Evolutionary conservation across 73 alveolate genomes (phyloP).

Genomic region (Loxodes magnus): DNA sequence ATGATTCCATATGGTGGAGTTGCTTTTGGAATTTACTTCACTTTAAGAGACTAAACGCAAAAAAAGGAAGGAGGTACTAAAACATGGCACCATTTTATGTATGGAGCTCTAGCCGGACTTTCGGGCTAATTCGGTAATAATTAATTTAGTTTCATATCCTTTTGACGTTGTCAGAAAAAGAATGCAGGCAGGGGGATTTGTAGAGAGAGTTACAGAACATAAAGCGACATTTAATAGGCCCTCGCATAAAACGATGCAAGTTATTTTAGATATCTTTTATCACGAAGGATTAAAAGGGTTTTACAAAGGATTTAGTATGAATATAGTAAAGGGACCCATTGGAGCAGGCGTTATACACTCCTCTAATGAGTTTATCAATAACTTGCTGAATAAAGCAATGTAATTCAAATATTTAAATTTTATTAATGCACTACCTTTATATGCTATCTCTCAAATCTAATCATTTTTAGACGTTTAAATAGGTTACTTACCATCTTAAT

Average conservation of each 20-base stretch:
- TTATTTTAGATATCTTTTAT: neutral
- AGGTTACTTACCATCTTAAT: too few species aligned
- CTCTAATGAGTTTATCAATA: neutral
- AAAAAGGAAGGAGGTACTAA: neutral
- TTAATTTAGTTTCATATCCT: conserved; percentile 1
- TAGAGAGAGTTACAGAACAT: conserved; percentile 1
- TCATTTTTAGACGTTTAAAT: too few species aligned
- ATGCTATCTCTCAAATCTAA: too few species aligned
- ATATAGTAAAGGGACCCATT: conserved; percentile 1
- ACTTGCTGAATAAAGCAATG: neutral
- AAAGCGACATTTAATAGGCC: too few species aligned
- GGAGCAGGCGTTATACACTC: neutral
- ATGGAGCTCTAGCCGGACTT: neutral
- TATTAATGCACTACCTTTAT: too few species aligned
- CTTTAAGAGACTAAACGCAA: too few species aligned
- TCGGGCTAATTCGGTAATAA: neutral
- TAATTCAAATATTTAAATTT: too few species aligned
- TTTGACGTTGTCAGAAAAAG: conserved; percentile 5
- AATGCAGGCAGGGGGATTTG: conserved; percentile 5
- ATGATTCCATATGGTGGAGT: neutral
- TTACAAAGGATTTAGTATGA: conserved; percentile 2
- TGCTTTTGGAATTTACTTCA: neutral
- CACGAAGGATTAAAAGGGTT: conserved; percentile 4
- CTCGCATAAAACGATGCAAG: neutral
- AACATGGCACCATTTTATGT: neutral